phyloP scores from a whole-genome alignment of 495 filamentous ascomycete genomes.

The Glonium stellatum region DNA sequence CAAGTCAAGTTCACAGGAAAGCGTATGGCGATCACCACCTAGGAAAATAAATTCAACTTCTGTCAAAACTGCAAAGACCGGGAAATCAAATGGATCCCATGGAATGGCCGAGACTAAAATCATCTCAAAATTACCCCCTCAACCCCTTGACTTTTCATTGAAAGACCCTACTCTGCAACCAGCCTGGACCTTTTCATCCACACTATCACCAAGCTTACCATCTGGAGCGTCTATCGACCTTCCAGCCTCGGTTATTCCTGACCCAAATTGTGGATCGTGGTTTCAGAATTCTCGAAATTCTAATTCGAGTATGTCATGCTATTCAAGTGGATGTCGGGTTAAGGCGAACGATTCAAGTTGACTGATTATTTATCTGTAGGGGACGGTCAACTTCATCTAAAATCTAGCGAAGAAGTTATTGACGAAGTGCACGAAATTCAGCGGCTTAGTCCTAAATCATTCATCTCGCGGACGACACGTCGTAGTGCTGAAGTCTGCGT shows the following conservation, averaged over 20 bases:
- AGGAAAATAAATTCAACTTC: background rate
- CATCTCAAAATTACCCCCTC: background rate
- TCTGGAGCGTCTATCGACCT: conserved; percentile 24
- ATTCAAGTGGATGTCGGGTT: conserved; percentile 14
- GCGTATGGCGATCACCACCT: background rate
- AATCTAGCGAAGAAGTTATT: conserved; percentile 11
- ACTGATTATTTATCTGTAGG: conserved; percentile 7
- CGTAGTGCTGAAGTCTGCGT: conserved; percentile 9
- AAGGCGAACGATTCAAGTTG: background rate
- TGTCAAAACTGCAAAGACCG: background rate
- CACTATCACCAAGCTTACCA: conserved; percentile 15
- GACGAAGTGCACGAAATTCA: conserved; percentile 24
- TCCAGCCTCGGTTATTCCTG: conserved; percentile 16
- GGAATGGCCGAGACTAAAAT: background rate
- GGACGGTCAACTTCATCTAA: conserved; percentile 12
- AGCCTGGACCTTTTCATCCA: conserved; percentile 16
- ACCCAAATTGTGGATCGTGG: conserved; percentile 13
- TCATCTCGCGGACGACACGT: conserved; percentile 17
- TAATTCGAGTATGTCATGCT: conserved; percentile 16
- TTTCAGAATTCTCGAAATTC: conserved; percentile 12
- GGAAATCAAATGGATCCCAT: background rate
- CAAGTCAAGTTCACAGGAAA: background rate
- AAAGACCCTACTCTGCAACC: conserved; percentile 21
- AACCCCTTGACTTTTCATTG: background rate
- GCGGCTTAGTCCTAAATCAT: conserved; percentile 19